Evolutionary conservation across 2,329 filamentous ascomycete genomes (phyloP).

Genomic region (Exophiala calicioides): DNA sequence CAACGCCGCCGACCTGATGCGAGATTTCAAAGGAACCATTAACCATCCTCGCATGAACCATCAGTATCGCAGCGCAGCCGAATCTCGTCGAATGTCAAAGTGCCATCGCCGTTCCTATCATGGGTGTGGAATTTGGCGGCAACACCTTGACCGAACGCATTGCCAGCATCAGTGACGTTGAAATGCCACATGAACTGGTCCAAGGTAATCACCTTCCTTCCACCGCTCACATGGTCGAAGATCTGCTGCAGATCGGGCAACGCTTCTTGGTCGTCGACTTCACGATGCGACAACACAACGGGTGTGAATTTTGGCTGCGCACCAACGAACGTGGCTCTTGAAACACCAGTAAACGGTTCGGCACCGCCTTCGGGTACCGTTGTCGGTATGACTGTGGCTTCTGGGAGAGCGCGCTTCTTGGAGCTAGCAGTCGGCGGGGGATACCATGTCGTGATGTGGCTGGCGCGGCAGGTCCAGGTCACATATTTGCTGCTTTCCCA

Average conservation of each 20-base stretch:
- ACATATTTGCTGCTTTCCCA: background rate
- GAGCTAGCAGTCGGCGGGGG: conserved; percentile 2
- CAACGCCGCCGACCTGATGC: too few species aligned
- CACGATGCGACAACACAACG: background rate
- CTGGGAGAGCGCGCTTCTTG: conserved; percentile 3
- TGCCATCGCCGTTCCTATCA: conserved; percentile 3
- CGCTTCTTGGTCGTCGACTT: background rate
- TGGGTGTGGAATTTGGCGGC: conserved; percentile 8
- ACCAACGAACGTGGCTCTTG: too few species aligned
- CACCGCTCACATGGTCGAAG: conserved; percentile 2
- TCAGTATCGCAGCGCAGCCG: conserved; percentile 4
- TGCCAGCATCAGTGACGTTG: background rate
- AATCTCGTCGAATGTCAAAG: conserved; percentile 4
- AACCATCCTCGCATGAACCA: too few species aligned
- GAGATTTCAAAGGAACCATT: too few species aligned
- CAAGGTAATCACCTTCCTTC: conserved; percentile 2
- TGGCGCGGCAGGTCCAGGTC: conserved; percentile 11
- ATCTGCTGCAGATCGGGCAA: conserved; percentile 2
- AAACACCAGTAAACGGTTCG: background rate
- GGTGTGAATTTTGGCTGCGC: background rate
- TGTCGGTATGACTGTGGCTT: conserved; percentile 2
- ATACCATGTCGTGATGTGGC: conserved; percentile 7
- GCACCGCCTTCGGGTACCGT: background rate
- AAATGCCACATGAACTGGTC: conserved; percentile 8
- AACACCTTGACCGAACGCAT: conserved; percentile 1